Evolutionary conservation across 257 asterid genomes (phyloP).

Genomic region (Capsicum baccatum): DNA sequence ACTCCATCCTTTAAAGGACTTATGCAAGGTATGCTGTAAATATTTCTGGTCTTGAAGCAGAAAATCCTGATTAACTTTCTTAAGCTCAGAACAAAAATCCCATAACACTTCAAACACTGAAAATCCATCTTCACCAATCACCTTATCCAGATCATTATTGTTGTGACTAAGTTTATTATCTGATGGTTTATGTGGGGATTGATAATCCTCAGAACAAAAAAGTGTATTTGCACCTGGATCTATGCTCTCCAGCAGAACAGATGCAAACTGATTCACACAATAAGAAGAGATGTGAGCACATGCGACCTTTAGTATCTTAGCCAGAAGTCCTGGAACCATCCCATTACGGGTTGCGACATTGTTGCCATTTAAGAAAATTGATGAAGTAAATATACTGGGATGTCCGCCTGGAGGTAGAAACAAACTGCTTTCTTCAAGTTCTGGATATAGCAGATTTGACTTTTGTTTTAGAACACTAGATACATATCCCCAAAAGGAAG

Average conservation of each 20-base stretch:
- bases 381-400: conserved; percentile 22
- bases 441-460: conserved; percentile 48
- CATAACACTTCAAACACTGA: conserved; percentile 59
- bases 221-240: conserved; percentile 44
- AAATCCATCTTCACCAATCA: conserved; percentile 42
- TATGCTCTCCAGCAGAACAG: conserved; percentile 60
- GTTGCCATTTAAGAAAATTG: conserved; percentile 39
- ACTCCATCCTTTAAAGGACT: conserved; percentile 68
- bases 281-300: conserved; percentile 60
- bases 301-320: conserved; percentile 52
- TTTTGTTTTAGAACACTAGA: conserved; percentile 59
- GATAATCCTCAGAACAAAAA: conserved; percentile 51
- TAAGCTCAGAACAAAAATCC: conserved; percentile 57
- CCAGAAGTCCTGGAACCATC: conserved; percentile 46
- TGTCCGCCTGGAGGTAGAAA: conserved; percentile 37
- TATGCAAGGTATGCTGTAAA: conserved; percentile 59
- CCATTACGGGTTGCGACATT: conserved; percentile 40
- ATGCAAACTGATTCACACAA: conserved; percentile 69
- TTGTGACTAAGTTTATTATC: conserved; percentile 39
- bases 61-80: conserved; percentile 56
- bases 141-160: conserved; percentile 40
- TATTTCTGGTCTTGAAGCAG: conserved; percentile 55
- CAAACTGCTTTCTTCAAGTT: conserved; percentile 41
- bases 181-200: conserved; percentile 41
- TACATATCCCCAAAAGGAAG: conserved; percentile 77